Percentiles rank a stretch among this genome's conserved stretches.
These are phyloP conservation scores for Penicillium bialowiezense DNA, from an alignment of 495 filamentous ascomycete genomes.

Conservation along the genomic window DNA sequence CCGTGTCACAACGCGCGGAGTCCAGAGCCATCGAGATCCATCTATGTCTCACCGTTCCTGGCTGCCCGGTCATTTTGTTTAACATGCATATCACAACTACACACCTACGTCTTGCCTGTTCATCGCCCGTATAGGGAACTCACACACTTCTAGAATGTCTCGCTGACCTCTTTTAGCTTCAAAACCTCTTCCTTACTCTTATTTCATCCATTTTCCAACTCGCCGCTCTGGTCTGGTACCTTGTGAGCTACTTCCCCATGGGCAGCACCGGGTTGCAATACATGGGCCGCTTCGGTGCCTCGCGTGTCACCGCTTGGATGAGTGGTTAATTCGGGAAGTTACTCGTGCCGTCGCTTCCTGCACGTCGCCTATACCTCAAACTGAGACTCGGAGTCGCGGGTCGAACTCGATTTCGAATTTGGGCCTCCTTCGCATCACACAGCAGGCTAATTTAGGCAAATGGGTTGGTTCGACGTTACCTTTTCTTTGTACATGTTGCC, in stretches of 20 bases:
- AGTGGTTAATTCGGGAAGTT: slow-evolving; percentile 52
- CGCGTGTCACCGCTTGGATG: slow-evolving; percentile 86
- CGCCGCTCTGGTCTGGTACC: slow-evolving; percentile 82
- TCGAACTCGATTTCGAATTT: not conserved
- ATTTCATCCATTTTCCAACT: slow-evolving; percentile 81
- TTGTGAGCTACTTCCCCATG: slow-evolving; percentile 98
- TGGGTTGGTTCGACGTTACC: not conserved
- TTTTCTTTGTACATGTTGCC: not conserved
- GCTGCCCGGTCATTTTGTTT: not conserved
- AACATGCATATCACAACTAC: slow-evolving; percentile 6
- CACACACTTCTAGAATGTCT: not conserved
- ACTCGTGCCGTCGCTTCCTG: not conserved
- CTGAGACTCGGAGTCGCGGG: not conserved
- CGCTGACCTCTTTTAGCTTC: slow-evolving; percentile 55
- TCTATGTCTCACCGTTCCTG: slow-evolving; percentile 16
- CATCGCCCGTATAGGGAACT: not conserved
- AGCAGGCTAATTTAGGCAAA: not conserved
- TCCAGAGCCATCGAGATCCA: slow-evolving; percentile 13
- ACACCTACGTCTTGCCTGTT: not conserved
- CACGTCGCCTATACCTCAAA: not conserved
- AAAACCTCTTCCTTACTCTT: slow-evolving; percentile 76
- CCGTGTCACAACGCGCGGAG: slow-evolving; percentile 5
- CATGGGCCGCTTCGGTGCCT: slow-evolving; percentile 79
- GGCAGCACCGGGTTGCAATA: slow-evolving; percentile 84
- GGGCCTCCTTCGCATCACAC: not conserved